Evolutionary conservation across 257 asterid genomes (phyloP), one percentile per base, ranked within the genome.

Genomic region (Solanum clarkiae): DNA sequence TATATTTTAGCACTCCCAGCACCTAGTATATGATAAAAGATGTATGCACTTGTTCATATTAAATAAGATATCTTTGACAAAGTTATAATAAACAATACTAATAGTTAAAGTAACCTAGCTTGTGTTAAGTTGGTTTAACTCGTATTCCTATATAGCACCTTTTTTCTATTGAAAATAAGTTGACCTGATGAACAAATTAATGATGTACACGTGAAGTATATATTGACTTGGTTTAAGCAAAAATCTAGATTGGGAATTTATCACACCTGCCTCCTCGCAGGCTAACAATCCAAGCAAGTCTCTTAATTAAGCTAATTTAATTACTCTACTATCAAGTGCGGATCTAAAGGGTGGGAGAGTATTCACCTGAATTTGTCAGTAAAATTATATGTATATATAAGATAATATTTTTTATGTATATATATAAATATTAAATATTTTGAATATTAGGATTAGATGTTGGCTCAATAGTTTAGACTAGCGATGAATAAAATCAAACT

Each of bases 141-240:
- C 81, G 81, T 75, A 49, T 75, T 75, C 81, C 81, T 75, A 75
- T 75, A 75, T 14, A 22, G 15, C 45, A n/a, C 20, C 82, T 49
- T 74, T 45, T 49, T 49, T 75, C 80, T 36, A 45, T 75, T 63
- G 71, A 79, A 87, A 60, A 84, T 69, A 84, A 75, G 86, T 87
- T 87, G 88, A 82, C 84, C 26, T 10, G 24, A 22, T 63, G 75
- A 86, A 36, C 84, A 22, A 22, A 60, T 86, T 82, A 85, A 84
- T 80, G 84, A 62, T 62, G 40, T 60, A 69, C 90, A 85, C 85
- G 87, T 87, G 88, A 82, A 62, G 12, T 62, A 62, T 44, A 55
- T 47, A 66, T 80, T 68, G 59, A 53, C 74, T 81, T 55, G 69
- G 75, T 82, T 72, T 80, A 40, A 81, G 84, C 72, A 57, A 57